Conservation (phyloP, 2,329 filamentous ascomycete genomes). For the Cyphellophora attinorum region DNA sequence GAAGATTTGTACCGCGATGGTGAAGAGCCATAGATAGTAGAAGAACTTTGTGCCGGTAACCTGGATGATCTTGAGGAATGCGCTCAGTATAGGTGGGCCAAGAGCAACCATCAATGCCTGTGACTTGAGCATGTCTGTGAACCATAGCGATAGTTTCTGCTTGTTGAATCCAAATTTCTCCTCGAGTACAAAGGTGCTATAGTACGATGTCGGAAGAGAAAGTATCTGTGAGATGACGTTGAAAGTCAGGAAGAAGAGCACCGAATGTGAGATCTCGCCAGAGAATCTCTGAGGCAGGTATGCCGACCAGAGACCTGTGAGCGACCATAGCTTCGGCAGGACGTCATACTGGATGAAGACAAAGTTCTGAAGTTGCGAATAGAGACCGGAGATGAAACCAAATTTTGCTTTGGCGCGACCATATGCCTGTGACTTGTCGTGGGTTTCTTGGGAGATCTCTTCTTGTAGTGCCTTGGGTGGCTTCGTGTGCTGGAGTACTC, state of each 20-base stretch:
- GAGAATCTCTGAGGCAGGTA: slow-evolving; percentile 71
- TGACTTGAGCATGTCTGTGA: slow-evolving; percentile 85
- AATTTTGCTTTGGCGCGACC: slow-evolving; percentile 93
- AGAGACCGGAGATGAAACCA: slow-evolving; percentile 69
- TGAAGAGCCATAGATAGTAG: slow-evolving; percentile 95
- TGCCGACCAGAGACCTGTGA: slow-evolving; percentile 66
- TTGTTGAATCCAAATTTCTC: slow-evolving; percentile 99
- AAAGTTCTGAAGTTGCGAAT: slow-evolving; percentile 78
- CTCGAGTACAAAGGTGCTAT: slow-evolving; percentile 91
- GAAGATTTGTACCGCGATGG: slow-evolving; percentile 79
- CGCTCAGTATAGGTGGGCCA: slow-evolving; percentile 79
- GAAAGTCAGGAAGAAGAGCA: slow-evolving; percentile 84
- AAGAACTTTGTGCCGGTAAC: slow-evolving; percentile 92
- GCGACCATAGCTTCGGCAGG: slow-evolving; percentile 80
- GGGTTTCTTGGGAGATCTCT: slow-evolving; percentile 81
- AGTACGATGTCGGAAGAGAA: slow-evolving; percentile 72
- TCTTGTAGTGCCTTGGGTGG: slow-evolving; percentile 79
- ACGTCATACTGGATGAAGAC: slow-evolving; percentile 84
- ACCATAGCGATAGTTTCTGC: slow-evolving; percentile 79
- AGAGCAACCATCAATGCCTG: slow-evolving; percentile 72
- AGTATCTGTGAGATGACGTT: slow-evolving; percentile 71
- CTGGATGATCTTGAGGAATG: slow-evolving; percentile 87
- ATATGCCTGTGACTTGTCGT: slow-evolving; percentile 86
- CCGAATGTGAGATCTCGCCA: slow-evolving; percentile 87
- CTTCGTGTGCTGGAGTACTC: slow-evolving; percentile 67